Evolutionary conservation across 139 green algal species (phyloP), one percentile per base, ranked within the genome.

Genomic region (Chlorella sp.): DNA sequence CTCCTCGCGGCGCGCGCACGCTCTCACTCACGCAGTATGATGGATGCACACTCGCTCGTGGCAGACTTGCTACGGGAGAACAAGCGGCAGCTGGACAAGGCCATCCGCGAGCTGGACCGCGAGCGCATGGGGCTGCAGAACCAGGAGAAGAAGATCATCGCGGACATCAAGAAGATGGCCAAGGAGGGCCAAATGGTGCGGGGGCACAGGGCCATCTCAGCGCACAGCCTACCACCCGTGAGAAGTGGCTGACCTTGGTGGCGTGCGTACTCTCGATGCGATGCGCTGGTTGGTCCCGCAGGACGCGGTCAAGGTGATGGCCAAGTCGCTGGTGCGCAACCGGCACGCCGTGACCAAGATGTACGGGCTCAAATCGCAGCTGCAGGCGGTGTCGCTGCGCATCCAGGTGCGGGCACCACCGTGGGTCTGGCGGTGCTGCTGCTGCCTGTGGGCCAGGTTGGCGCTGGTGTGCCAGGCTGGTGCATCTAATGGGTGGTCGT

Each of bases 271-370:
- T n/a, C n/a, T n/a, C n/a, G n/a, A n/a, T n/a, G n/a, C n/a, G n/a
- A n/a, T n/a, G n/a, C n/a, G n/a, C n/a, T n/a, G n/a, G n/a, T n/a
- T n/a, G n/a, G 42, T 55, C 10, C 20, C 72, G 27, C 87, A 98
- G 93, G 95, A 95, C 5, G 93, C 95, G 0, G 95, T 98, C 27
- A 95, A 97, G 71, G 93, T 99, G 27, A 97, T 99, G 91, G 96
- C 96, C 31, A 99, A 98, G 81, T 96, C 91, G 4, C 72, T 99
- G 6, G 91, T 99, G 17, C 87, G 96, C n/a, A 99, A 97, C 78
- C 80, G 95, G 35, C 87, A 96, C 74, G 90, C 94, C n/a, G 92
- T 99, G 26, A 98, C 91, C 35, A 99, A 99, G 79, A 93, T 99
- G 74, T 94, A 96, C 75, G 84, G 80, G 20, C 87, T 98, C 3